Base-by-base conservation (phyloP, 208 protist species). In the Phytomonas francai region DNA sequence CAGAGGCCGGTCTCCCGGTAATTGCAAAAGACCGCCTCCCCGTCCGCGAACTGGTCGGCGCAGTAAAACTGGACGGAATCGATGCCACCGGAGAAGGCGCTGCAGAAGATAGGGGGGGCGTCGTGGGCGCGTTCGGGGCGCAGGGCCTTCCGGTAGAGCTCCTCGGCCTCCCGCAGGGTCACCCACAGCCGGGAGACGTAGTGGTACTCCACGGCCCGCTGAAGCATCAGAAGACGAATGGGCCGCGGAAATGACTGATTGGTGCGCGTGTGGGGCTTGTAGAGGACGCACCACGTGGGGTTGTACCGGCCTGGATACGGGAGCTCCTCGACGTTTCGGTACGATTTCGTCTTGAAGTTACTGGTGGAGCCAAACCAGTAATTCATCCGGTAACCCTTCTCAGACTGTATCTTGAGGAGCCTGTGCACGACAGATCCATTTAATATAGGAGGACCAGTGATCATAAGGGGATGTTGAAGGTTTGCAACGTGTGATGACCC, bases 111-210 rank as follows among this genome's bases (percentile, higher is more conserved):
- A 6, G 74, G 58, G 29, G 84, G 83, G 12, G 54, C 73, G 63
- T 91, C 80, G 49, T 70, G 65, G 28, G 76, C 78, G 19, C 71
- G 72, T 45, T 79, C 74, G 2, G 74, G 67, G 29, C 68, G 54
- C 49, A 95, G 72, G 7, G 42, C 33, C 3, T 76, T 77, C 31
- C 77, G 74, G 63, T 85, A 82, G 45, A 73, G 68, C 36, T 72
- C 58, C 66, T 77, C 66, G 9, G 79, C 89, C 69, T 92, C 80
- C 31, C 63, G 49, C 30, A 59, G 33, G 27, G 89, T 91, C 63
- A 92, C 5, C 83, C 89, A 92, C 34, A 85, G 66, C 28, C 84
- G 82, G 9, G 89, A 95, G 36, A 90, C 79, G 59, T 95, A 95
- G 49, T 81, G 81, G 72, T 85, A 83, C 25, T 76, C 66, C 42